phyloP scores from a whole-genome alignment of 192 early-diverging fungal genomes.

The Coemansia sp. region DNA sequence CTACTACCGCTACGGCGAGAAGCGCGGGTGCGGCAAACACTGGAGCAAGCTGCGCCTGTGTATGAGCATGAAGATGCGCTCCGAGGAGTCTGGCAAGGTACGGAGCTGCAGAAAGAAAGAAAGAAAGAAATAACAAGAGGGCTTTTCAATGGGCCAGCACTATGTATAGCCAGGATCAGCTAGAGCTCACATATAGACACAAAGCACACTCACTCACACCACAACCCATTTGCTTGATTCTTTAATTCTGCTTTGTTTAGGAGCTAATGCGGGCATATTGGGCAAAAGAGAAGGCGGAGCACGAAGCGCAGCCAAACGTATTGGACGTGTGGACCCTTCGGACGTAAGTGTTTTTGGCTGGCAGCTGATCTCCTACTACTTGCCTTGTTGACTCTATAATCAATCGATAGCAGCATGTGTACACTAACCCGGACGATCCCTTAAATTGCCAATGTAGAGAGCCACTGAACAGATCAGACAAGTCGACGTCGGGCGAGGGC shows the following conservation, averaged over 20 bases:
- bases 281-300: constrained; percentile 22
- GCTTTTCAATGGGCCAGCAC: background rate
- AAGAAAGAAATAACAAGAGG: background rate
- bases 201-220: background rate
- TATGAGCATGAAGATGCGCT: constrained; percentile 37
- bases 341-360: constrained; percentile 2
- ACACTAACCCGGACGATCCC: no score
- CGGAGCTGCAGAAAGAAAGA: background rate
- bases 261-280: constrained; percentile 27
- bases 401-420: no score
- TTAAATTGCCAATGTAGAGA: no score
- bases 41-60: constrained; percentile 44
- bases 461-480: no score
- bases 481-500: no score
- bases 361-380: no score
- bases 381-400: no score
- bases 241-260: constrained; percentile 4
- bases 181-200: background rate
- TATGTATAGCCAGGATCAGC: background rate
- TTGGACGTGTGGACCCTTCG: constrained; percentile 42
- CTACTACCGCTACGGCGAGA: constrained; percentile 50
- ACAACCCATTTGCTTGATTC: no score
- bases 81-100: constrained; percentile 22
- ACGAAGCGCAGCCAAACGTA: constrained; percentile 27
- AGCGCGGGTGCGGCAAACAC: constrained; percentile 32